Conservation (phyloP, 2,329 filamentous ascomycete genomes). For the Sphaceloma murrayae region DNA sequence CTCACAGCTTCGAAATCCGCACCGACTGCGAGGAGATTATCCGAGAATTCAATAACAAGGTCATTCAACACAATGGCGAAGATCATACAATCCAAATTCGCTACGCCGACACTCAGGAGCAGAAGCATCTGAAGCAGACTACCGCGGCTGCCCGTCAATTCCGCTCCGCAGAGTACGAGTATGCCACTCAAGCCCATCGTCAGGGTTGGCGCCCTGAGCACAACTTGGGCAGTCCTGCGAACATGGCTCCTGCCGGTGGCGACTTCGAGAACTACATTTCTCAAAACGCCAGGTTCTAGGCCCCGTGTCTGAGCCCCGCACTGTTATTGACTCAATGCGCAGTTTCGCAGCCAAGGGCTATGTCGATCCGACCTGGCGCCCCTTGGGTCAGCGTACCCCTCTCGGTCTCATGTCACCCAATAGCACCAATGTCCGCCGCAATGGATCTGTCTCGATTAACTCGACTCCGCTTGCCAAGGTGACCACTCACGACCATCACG, state of each 20-base stretch:
- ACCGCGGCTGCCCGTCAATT: conserved; percentile 93
- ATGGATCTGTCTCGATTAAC: conserved; percentile 16
- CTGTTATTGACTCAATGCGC: neutral
- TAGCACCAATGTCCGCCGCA: conserved; percentile 22
- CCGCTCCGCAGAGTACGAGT: conserved; percentile 80
- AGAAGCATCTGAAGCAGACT: conserved; percentile 93
- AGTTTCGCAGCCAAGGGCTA: conserved; percentile 28
- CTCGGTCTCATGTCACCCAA: conserved; percentile 24
- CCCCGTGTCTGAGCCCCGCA: neutral
- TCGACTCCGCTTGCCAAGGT: conserved; percentile 17
- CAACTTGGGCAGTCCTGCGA: conserved; percentile 20
- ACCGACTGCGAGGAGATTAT: conserved; percentile 88
- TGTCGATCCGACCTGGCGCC: conserved; percentile 26
- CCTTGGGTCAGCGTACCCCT: conserved; percentile 21
- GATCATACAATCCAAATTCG: conserved; percentile 84
- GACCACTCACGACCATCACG: conserved; percentile 11
- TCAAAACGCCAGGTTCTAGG: conserved; percentile 21
- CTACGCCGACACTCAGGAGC: conserved; percentile 91
- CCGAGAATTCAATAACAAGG: conserved; percentile 67
- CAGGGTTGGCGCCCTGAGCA: neutral
- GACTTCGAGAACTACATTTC: conserved; percentile 32
- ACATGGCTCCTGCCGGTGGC: conserved; percentile 22
- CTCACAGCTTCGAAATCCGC: conserved; percentile 69
- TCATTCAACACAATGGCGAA: conserved; percentile 51
- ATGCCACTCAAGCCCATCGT: conserved; percentile 25